Evolutionary conservation across 179 eudicot genomes (phyloP).

Genomic region (Carnegiea gigantea): DNA sequence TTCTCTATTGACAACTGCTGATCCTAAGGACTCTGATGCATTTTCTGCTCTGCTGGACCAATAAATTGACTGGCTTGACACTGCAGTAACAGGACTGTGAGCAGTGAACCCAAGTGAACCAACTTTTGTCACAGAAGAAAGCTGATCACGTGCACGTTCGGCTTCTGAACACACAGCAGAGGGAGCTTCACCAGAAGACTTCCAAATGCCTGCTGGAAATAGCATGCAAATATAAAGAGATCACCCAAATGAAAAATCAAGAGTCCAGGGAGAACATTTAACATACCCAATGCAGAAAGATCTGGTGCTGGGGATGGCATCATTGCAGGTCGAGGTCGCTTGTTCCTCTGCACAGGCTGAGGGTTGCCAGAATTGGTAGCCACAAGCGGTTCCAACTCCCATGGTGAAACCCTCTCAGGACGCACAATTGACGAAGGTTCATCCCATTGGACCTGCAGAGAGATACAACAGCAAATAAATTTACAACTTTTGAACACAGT

Average conservation of each 20-base stretch:
- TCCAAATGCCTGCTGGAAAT: slow-evolving; percentile 58
- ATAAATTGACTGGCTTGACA: slow-evolving; percentile 44
- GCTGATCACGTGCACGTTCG: slow-evolving; percentile 52
- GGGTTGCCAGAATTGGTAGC: slow-evolving; percentile 48
- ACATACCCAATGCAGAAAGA: slow-evolving; percentile 58
- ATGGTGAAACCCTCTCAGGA: slow-evolving; percentile 88
- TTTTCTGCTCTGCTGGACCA: slow-evolving; percentile 52
- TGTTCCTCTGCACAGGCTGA: slow-evolving; percentile 66
- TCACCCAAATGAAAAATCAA: not conserved
- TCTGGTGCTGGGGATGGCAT: slow-evolving; percentile 54
- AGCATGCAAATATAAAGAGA: not conserved
- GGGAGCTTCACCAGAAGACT: slow-evolving; percentile 38
- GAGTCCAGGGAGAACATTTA: slow-evolving; percentile 1
- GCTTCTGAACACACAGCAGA: slow-evolving; percentile 39
- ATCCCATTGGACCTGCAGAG: slow-evolving; percentile 92
- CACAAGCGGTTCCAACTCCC: slow-evolving; percentile 89
- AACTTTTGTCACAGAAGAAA: slow-evolving; percentile 44
- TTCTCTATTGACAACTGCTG: slow-evolving; percentile 47
- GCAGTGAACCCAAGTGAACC: slow-evolving; percentile 41
- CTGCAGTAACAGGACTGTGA: slow-evolving; percentile 40
- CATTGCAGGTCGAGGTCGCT: slow-evolving; percentile 60
- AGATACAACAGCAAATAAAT: not conserved
- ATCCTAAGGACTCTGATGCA: slow-evolving; percentile 47
- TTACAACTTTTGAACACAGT: not conserved
- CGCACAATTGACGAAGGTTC: slow-evolving; percentile 79